Evolutionary conservation across 106 monocot genomes (phyloP).

Genomic region (Allium sativum): DNA sequence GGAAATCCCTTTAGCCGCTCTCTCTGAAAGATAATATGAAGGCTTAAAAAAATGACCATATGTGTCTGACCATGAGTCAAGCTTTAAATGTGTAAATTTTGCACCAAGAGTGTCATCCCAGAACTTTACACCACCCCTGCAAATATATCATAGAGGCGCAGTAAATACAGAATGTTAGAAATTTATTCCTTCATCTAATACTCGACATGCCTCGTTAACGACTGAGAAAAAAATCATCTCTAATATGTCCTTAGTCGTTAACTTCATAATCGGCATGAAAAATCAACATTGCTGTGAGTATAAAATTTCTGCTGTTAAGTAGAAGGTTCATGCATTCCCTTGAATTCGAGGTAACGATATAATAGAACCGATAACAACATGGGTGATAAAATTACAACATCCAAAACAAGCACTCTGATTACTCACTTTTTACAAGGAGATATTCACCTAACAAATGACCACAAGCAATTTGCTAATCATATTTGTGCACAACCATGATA

Average conservation of each 20-base stretch:
- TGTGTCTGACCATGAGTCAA: constrained; percentile 52
- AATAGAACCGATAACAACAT: too few species aligned
- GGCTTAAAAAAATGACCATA: constrained; percentile 87
- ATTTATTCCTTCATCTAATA: constrained; percentile 61
- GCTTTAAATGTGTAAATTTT: constrained; percentile 42
- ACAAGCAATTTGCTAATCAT: too few species aligned
- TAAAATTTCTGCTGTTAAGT: too few species aligned
- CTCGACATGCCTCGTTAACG: constrained; percentile 89
- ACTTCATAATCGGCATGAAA: constrained; percentile 46
- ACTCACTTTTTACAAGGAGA: too few species aligned
- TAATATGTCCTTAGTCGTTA: constrained; percentile 60
- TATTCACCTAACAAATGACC: too few species aligned
- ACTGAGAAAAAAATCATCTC: constrained; percentile 94
- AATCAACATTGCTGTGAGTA: background rate
- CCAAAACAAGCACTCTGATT: background rate
- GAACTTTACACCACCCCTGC: constrained; percentile 78
- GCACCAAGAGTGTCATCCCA: constrained; percentile 85
- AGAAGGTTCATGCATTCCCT: too few species aligned
- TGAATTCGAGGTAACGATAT: too few species aligned
- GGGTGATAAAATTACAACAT: too few species aligned
- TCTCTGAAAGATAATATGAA: constrained; percentile 46
- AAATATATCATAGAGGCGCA: background rate
- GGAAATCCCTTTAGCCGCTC: constrained; percentile 57
- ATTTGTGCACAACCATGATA: too few species aligned
- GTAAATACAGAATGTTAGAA: background rate